These are phyloP conservation scores for Podospora pseudoanserina DNA, from an alignment of 495 filamentous ascomycete genomes.

Conservation along the genomic window DNA sequence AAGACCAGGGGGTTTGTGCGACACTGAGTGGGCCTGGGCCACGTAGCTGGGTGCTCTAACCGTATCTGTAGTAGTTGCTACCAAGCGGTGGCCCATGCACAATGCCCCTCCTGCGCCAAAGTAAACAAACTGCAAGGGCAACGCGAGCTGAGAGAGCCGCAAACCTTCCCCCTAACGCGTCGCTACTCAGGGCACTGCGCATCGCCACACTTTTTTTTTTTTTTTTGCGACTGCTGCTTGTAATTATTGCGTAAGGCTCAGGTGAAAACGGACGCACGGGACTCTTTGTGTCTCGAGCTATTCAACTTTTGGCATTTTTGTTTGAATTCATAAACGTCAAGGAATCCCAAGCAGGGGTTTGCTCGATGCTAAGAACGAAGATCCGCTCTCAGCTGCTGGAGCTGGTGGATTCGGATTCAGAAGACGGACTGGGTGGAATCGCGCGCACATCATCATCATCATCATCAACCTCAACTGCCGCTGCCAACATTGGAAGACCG, in stretches of 20 bases:
- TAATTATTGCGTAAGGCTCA: background rate
- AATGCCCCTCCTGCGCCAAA: constrained; percentile 5
- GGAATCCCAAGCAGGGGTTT: background rate
- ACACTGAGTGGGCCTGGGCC: background rate
- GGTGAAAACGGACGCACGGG: constrained; percentile 5
- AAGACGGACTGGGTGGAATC: constrained; percentile 46
- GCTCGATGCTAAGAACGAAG: constrained; percentile 36
- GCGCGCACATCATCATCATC: background rate
- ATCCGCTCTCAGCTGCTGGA: constrained; percentile 52
- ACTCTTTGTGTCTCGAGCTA: background rate
- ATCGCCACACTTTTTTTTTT: background rate
- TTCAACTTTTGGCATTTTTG: background rate
- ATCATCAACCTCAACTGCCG: background rate
- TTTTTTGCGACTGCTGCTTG: background rate
- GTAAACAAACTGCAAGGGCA: constrained; percentile 9
- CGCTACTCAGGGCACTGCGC: background rate
- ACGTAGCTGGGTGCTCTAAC: background rate
- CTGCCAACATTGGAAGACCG: constrained; percentile 24
- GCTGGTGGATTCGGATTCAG: constrained; percentile 66
- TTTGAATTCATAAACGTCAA: background rate
- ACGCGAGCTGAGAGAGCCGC: background rate
- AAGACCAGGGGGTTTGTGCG: constrained; percentile 5
- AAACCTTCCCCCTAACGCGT: constrained; percentile 6
- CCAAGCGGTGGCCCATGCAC: background rate
- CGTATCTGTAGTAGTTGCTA: background rate